Evolutionary conservation across 2,329 filamentous ascomycete genomes (phyloP), one percentile per base, ranked within the genome.

Genomic region (Colletotrichum abscissum): DNA sequence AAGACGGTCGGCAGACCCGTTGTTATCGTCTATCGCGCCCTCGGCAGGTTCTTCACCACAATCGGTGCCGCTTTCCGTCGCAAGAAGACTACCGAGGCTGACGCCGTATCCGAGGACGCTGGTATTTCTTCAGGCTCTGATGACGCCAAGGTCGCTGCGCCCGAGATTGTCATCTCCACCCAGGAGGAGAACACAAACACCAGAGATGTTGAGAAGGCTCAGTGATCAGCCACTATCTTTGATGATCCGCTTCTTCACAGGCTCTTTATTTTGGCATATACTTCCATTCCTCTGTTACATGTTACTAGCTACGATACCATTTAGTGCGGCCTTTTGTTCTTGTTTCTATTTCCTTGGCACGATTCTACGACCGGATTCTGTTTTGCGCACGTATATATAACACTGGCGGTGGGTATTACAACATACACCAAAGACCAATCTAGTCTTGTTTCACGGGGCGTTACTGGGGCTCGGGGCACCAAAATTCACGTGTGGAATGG

Each of bases 1-100:
- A 99, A 98, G 76, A 99, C 97, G 84, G 95, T 98, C 22, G 97
- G 97, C 86, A 98, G 99, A 2, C 97, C 97, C 19, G 97, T 99
- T 1, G 97, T 98, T 76, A 95, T 91, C 26, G 97, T 99, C 89
- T 99, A 73, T 67, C 82, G 78, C 28, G 76, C 66, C 24, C 78
- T 81, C 14, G 79, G 78, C 2, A 72, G n/a, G 35, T 71, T 76
- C 6, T 80, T 83, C 26, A 38, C 38, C 35, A 35, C 60, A 19
- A 9, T 71, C n/a, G 71, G 67, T 16, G 30, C 46, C 38, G 62
- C 66, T 14, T 73, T 73, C 67, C 60, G 56, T 8, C 71, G 71
- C 62, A 67, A 35, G 4, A 73, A 73, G 56, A 66, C 69, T 16
- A 22, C 56, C 6, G 30, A 54, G 9, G 46, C 58, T 8, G 67